A percentile compares a stretch with the other conserved stretches of the same genome.
phyloP scores from a whole-genome alignment of 2,329 filamentous ascomycete species.

The Ramichloridium luteum region DNA sequence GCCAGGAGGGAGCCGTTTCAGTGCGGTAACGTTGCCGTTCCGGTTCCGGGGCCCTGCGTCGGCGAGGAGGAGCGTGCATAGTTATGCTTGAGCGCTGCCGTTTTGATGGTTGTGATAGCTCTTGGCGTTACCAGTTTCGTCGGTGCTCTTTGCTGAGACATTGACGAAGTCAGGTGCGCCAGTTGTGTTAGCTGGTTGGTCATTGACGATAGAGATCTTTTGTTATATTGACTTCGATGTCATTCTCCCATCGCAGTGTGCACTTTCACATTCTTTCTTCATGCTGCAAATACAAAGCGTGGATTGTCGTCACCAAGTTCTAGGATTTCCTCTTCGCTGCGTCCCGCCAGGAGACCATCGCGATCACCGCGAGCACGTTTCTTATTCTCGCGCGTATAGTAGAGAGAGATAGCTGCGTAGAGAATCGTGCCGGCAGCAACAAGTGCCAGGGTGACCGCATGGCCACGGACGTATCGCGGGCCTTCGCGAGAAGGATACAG shows the following conservation, averaged over 20 bases:
- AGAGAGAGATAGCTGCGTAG: conserved; percentile 27
- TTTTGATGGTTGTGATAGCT: not conserved
- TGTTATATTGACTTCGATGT: conserved; percentile 2
- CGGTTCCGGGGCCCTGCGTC: not conserved
- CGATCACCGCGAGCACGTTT: conserved; percentile 29
- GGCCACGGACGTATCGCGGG: conserved; percentile 39
- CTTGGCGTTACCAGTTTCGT: too few species aligned
- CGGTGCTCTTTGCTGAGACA: too few species aligned
- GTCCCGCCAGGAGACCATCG: conserved; percentile 28
- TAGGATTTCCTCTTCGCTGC: conserved; percentile 32
- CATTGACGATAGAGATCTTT: conserved; percentile 1
- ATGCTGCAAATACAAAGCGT: conserved; percentile 31
- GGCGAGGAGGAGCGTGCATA: not conserved
- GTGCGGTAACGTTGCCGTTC: not conserved
- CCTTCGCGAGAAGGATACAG: conserved; percentile 35
- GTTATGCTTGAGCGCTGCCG: not conserved
- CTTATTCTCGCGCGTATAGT: conserved; percentile 27
- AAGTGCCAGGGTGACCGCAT: conserved; percentile 40
- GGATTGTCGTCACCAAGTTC: conserved; percentile 36
- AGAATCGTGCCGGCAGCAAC: conserved; percentile 30
- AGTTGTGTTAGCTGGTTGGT: too few species aligned
- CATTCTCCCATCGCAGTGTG: conserved; percentile 1
- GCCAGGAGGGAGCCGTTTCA: not conserved
- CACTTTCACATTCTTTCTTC: conserved; percentile 4
- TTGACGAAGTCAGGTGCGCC: too few species aligned